Base-by-base conservation (phyloP, 164 flowering plant genomes). In the Umbilicus rupestris region DNA sequence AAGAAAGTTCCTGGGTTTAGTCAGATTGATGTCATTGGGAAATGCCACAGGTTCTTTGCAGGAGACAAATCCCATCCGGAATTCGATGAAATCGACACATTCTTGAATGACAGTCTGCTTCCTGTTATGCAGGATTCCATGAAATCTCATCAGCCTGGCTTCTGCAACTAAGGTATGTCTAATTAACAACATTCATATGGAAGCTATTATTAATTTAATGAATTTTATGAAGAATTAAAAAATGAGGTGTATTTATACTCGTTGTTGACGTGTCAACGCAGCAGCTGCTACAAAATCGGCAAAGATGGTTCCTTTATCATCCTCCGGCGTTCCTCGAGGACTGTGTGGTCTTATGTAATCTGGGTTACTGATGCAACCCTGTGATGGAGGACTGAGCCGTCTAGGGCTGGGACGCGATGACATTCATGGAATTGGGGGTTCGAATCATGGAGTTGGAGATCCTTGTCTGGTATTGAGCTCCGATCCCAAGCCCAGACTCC, bases 1-100 rank as follows among this genome's bases (percentile, higher is more conserved):
- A 80, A 52, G 65, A 85, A 87, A 69, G 73, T 80, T 11, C 78
- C 85, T 4, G 89, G 87, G 30, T 75, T 57, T 62, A 85, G 92
- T 75, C 80, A 76, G 70, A 80, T 83, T 66, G 81, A 79, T 60
- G 81, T 84, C 10, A 75, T 74, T 65, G 81, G 83, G 3, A 75
- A 69, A 59, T 67, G 30, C 68, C 83, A 73, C 70, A 65, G 69
- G 16, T 86, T 86, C 71, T 77, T 65, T 67, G 78, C 72, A 19
- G 84, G 86, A 19, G 88, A 80, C 68, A 77, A 67, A 62, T 66
- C 72, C 66, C 84, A 84, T 69, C 75, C 84, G 10, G 68, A 80
- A 66, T 68, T 73, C 42, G 52, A 68, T 65, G 75, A 75, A 59
- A 76, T 84, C 46, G 71, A 77, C 39, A 70, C 6, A 14, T 26